Evolutionary conservation across 805 yeast genomes (phyloP), one percentile per base, ranked within the genome.

Genomic region (Pichia nanzhaoensis): DNA sequence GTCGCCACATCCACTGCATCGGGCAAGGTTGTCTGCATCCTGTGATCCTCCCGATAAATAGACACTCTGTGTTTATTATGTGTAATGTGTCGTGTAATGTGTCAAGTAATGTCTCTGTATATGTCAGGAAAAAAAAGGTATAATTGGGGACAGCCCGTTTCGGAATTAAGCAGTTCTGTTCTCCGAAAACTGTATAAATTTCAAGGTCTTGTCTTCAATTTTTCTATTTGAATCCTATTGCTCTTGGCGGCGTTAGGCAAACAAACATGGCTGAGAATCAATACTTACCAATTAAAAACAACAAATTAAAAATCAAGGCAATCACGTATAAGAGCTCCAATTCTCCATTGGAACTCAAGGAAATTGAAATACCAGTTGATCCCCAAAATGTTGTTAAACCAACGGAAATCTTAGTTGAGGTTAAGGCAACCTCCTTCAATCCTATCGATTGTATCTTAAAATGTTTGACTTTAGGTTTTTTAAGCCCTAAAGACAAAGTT

Each of bases 1-100:
- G 58, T 82, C 28, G 59, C 58, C 7, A 60, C 70, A 27, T 73
- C 76, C 46, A 66, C 60, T 40, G 79, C 82, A 9, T 74, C 71
- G 45, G 96, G 95, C 31, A 87, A 86, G 60, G 66, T 83, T 40
- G 74, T 87, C n/a, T 22, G 40, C 2, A 45, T 33, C 20, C 38
- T 38, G 21, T 37, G 24, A 45, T 2, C 24, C 28, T 10, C n/a
- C n/a, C n/a, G n/a, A n/a, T n/a, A n/a, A n/a, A n/a, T n/a, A n/a
- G n/a, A n/a, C n/a, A n/a, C n/a, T n/a, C n/a, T n/a, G n/a, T n/a
- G n/a, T n/a, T n/a, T n/a, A n/a, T n/a, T n/a, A n/a, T n/a, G n/a
- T n/a, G n/a, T n/a, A n/a, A n/a, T n/a, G n/a, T n/a, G n/a, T n/a
- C n/a, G n/a, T n/a, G n/a, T n/a, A n/a, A n/a, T n/a, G n/a, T n/a